phyloP scores from a whole-genome alignment of 129 eudicot species.

The Arctium lappa region DNA sequence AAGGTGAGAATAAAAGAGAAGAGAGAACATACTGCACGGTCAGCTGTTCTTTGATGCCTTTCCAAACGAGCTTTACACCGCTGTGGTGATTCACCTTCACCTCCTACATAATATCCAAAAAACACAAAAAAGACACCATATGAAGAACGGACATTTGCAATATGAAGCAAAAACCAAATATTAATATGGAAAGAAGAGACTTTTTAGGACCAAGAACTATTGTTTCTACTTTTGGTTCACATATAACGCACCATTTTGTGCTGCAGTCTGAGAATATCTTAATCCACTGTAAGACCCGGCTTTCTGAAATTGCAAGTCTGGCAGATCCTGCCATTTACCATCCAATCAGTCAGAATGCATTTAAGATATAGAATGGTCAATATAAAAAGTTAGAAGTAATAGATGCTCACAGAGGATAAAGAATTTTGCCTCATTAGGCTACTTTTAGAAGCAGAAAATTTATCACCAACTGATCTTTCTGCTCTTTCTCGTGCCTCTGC shows the following conservation, averaged over 20 bases:
- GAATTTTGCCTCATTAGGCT: slow-evolving; percentile 61
- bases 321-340: slow-evolving; percentile 37
- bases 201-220: background rate
- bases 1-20: background rate
- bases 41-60: slow-evolving; percentile 94
- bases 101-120: slow-evolving; percentile 33
- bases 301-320: slow-evolving; percentile 30
- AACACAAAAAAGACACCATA: background rate
- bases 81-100: slow-evolving; percentile 90
- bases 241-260: slow-evolving; percentile 46
- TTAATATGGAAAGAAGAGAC: background rate
- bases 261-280: slow-evolving; percentile 47
- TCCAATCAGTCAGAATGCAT: slow-evolving; percentile 18
- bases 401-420: slow-evolving; percentile 58
- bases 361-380: slow-evolving; percentile 4
- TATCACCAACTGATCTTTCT: slow-evolving; percentile 65
- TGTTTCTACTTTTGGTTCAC: background rate
- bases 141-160: background rate
- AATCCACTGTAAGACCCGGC: slow-evolving; percentile 40
- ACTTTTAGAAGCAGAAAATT: slow-evolving; percentile 34
- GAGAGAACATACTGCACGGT: slow-evolving; percentile 76
- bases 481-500: slow-evolving; percentile 79
- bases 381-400: slow-evolving; percentile 6
- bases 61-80: slow-evolving; percentile 95
- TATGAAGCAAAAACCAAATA: background rate